Base-by-base conservation (phyloP, 345 rosid genomes). In the Linum tenue region DNA sequence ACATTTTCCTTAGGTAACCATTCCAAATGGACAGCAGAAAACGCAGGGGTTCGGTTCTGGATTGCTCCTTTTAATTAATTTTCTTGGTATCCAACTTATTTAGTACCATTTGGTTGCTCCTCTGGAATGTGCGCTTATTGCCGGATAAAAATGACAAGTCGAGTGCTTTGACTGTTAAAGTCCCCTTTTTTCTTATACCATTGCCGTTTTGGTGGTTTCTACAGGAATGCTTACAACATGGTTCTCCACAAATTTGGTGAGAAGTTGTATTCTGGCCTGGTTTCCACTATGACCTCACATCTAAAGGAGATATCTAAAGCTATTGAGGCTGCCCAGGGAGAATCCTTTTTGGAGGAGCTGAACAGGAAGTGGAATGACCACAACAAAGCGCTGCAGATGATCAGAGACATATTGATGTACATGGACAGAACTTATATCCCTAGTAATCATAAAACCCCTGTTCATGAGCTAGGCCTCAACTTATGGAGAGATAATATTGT, bases 341-440 rank as follows among this genome's bases (percentile, higher is more conserved):
- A 90, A 53, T 81, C 87, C 0, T 94, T 94, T 60, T 75, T 88
- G 50, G 95, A 90, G 74, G 99, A 90, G 85, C 81, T 94, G 37
- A 90, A 94, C 82, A 83, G 90, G 77, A 90, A 90, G 76, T 94
- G 99, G 99, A 86, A 83, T 53, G 99, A 94, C 70, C 99, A 94
- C 72, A 94, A 94, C 77, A 94, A 94, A 73, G 99, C 99, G 2
- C 66, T 94, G 70, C 96, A 94, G 66, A 94, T 94, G 99, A 90
- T 94, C 64, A 79, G 99, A 39, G 99, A 94, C 79, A 94, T 94
- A 64, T 81, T 94, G 75, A 94, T 90, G 99, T 94, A 94, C 77
- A 90, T 90, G 97, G 99, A 94, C 67, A 84, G 99, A 68, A 90
- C 97, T 37, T 94, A 83, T 74, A 85, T 94, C 65, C 90, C 83